Evolutionary conservation across 139 green algal genomes (phyloP).

Genomic region (Pseudopediastrum boryanum): DNA sequence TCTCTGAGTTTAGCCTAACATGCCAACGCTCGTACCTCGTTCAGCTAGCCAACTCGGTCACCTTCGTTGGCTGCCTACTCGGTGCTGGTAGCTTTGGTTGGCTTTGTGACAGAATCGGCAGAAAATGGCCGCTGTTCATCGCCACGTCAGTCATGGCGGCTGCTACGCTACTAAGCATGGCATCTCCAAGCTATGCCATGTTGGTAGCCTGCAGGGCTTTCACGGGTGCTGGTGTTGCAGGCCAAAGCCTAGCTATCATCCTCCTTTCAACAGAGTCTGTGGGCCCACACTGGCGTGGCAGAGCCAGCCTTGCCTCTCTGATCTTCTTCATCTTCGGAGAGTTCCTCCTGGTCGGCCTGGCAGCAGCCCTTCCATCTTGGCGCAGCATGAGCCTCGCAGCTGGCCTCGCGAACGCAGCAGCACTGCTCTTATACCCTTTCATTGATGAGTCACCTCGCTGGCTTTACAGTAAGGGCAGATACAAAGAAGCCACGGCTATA

Average conservation of each 20-base stretch:
- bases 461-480: no score
- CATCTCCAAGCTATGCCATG: background rate
- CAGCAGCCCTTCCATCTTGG: constrained; percentile 2
- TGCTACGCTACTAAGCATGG: background rate
- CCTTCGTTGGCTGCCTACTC: background rate
- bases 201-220: background rate
- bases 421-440: constrained; percentile 17
- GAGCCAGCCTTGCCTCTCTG: background rate
- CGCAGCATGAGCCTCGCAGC: constrained; percentile 10
- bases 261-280: background rate
- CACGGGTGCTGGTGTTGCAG: constrained; percentile 7
- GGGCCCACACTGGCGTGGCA: background rate
- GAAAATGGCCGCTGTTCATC: background rate
- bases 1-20: no score
- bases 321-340: constrained; percentile 8
- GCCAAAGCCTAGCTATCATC: background rate
- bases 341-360: constrained; percentile 23
- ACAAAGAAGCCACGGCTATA: no score
- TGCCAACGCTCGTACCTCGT: no score
- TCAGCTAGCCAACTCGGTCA: no score
- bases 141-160: constrained; percentile 5
- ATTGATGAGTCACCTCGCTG: constrained; percentile 9
- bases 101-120: background rate
- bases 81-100: constrained; percentile 10
- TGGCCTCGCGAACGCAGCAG: background rate